Conservation (phyloP, 768 basidiomycete genomes). For the Chalciporus piperatus region DNA sequence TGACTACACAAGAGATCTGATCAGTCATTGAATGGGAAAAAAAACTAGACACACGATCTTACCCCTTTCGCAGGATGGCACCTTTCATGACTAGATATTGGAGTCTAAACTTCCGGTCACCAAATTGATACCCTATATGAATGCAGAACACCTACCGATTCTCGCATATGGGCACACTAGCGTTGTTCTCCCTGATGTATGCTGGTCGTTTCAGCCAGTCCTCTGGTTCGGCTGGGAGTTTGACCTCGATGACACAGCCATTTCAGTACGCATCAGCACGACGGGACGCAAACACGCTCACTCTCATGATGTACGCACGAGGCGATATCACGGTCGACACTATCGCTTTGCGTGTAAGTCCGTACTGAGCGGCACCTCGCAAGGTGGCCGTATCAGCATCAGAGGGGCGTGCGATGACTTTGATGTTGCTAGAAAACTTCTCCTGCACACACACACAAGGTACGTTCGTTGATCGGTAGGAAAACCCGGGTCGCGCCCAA, state of each 20-base stretch:
- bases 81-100: conserved; percentile 88
- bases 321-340: conserved; percentile 84
- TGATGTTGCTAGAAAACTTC: conserved; percentile 62
- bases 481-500: conserved; percentile 7
- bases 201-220: conserved; percentile 84
- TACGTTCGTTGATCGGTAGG: conserved; percentile 7
- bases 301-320: conserved; percentile 85
- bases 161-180: conserved; percentile 76
- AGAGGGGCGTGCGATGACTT: conserved; percentile 75
- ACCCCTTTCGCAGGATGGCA: conserved; percentile 85
- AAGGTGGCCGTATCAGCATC: conserved; percentile 89
- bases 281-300: conserved; percentile 25
- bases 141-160: conserved; percentile 53
- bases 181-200: conserved; percentile 76
- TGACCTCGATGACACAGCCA: conserved; percentile 50
- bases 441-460: conserved; percentile 41
- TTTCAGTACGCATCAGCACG: background rate
- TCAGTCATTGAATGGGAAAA: conserved; percentile 19
- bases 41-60: conserved; percentile 23
- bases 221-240: conserved; percentile 82
- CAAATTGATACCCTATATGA: conserved; percentile 8
- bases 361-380: conserved; percentile 87
- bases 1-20: conserved; percentile 54
- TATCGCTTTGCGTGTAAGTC: conserved; percentile 68
- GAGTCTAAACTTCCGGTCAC: conserved; percentile 46